phyloP scores from a whole-genome alignment of 441 rosid species.

The Gossypium lobatum region DNA sequence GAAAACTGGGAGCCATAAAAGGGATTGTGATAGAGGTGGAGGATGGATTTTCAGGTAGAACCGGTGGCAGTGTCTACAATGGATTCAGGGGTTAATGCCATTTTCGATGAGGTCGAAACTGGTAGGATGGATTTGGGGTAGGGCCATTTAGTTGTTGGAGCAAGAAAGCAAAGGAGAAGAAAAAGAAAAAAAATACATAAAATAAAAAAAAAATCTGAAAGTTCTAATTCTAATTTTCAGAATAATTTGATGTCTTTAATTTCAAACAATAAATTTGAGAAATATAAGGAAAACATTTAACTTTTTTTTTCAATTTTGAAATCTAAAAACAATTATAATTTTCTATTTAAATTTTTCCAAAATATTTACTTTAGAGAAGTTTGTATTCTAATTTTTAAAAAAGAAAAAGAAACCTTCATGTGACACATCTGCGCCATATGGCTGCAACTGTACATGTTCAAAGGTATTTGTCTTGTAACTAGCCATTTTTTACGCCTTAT shows the following conservation, averaged over 20 bases:
- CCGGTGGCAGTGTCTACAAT: not conserved
- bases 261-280: not conserved
- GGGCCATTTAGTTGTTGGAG: not conserved
- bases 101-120: not conserved
- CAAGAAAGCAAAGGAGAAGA: not conserved
- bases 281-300: not conserved
- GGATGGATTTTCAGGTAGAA: not conserved
- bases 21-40: not conserved
- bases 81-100: not conserved
- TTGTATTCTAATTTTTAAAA: not conserved
- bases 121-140: not conserved
- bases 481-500: not conserved
- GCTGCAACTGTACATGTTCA: not conserved
- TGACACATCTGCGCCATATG: not conserved
- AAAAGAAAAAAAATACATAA: not conserved
- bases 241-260: not conserved
- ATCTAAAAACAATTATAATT: not conserved
- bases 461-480: not conserved
- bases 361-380: not conserved
- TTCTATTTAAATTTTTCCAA: not conserved
- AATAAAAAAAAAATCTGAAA: not conserved
- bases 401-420: too few species aligned
- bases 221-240: not conserved
- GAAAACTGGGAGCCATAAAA: not conserved
- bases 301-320: not conserved